These are phyloP conservation scores for Monilinia laxa DNA, from an alignment of 2,329 filamentous ascomycete genomes.

Conservation along the genomic window DNA sequence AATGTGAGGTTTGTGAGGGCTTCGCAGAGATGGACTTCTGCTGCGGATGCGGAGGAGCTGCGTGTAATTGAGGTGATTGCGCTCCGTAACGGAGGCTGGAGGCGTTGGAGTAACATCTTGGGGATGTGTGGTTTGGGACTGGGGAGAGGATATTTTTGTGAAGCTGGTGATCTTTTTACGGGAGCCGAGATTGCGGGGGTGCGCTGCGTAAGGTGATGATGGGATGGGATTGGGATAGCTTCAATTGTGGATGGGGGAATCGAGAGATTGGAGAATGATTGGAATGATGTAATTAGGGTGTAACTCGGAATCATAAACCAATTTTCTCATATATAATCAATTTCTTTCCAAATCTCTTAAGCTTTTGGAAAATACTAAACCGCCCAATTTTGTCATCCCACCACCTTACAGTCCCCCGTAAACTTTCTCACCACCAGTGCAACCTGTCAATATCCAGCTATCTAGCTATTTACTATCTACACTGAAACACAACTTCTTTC, in stretches of 20 bases:
- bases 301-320: not conserved
- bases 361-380: not conserved
- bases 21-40: conserved; percentile 36
- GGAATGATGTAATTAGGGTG: not conserved
- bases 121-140: conserved; percentile 6
- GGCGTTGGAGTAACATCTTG: conserved; percentile 47
- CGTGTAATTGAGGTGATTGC: conserved; percentile 40
- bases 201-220: not conserved
- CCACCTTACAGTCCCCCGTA: conserved; percentile 14
- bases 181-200: not conserved
- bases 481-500: not conserved
- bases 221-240: not conserved
- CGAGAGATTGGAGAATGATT: not conserved
- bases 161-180: conserved; percentile 18
- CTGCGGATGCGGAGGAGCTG: conserved; percentile 15
- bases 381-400: conserved; percentile 11
- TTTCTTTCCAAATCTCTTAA: not conserved
- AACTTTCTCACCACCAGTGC: conserved; percentile 20
- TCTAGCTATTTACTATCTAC: not conserved
- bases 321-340: not conserved
- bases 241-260: not conserved
- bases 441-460: conserved; percentile 24
- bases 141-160: conserved; percentile 15
- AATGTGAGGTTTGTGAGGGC: conserved; percentile 37
- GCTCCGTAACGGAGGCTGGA: conserved; percentile 47